phyloP scores from a whole-genome alignment of 1,284 basidiomycete genomes.

The Ustilago nuda region DNA sequence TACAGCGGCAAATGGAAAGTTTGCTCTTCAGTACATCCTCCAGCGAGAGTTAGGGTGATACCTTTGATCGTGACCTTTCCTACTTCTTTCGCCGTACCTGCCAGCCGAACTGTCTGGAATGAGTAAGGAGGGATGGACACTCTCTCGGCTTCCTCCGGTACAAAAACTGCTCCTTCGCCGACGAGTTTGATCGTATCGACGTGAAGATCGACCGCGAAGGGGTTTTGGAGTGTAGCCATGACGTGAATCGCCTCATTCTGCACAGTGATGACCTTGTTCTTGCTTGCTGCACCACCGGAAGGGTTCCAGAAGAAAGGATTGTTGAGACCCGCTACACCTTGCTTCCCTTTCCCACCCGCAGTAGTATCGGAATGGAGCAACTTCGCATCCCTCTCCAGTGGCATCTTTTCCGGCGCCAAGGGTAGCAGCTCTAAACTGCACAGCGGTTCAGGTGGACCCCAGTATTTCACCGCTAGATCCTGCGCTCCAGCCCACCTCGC shows the following conservation, averaged over 20 bases:
- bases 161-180: conserved; percentile 81
- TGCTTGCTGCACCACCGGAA: conserved; percentile 1
- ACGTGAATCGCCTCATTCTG: conserved; percentile 86
- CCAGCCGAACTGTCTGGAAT: conserved; percentile 79
- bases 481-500: conserved; percentile 56
- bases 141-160: conserved; percentile 72
- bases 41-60: conserved; percentile 80
- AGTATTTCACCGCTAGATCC: conserved; percentile 64
- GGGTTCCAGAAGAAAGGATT: conserved; percentile 58
- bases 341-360: conserved; percentile 7
- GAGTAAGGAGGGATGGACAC: conserved; percentile 80
- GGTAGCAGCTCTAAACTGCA: conserved; percentile 81
- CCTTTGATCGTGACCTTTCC: conserved; percentile 82
- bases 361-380: conserved; percentile 5
- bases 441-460: conserved; percentile 74
- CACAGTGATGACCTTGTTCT: conserved; percentile 77
- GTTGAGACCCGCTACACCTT: conserved; percentile 35
- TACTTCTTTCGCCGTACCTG: conserved; percentile 76
- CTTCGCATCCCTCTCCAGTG: conserved; percentile 76
- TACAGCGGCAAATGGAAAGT: conserved; percentile 83
- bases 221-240: conserved; percentile 85
- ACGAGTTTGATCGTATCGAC: conserved; percentile 82
- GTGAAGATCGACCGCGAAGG: conserved; percentile 89
- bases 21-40: conserved; percentile 74
- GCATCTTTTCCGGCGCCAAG: conserved; percentile 79